Base-by-base conservation (phyloP, 352 stramenopile genomes). In the Phytophthora syringae region DNA sequence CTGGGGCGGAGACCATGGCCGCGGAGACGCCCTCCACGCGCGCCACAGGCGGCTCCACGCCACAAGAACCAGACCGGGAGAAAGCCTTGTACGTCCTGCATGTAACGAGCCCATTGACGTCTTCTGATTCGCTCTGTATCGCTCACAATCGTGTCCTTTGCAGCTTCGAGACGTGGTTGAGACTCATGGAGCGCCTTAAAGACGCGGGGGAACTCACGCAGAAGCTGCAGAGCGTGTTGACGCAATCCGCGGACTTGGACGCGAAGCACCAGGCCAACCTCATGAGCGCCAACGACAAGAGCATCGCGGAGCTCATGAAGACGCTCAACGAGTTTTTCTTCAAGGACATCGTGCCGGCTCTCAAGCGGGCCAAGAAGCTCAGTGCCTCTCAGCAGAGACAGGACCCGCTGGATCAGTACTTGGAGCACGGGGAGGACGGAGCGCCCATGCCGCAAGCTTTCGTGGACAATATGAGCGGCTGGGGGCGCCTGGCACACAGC, bases 381-480 rank as follows among this genome's bases (percentile, higher is more conserved):
- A 47, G 2, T 9, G 18, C n/a, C 2, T 20, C n/a, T 1, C 21
- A 64, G n/a, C 39, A 22, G 32, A 16, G 20, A 5, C 21, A 67
- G 18, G 56, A 83, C 64, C 51, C 62, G 6, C 16, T 84, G 21
- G 70, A 81, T 40, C 47, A 42, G 10, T 84, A 84, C 36, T 51
- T 81, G 52, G 43, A 67, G 37, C 51, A 56, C 21, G 64, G 70
- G 32, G 70, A 74, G 9, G 52, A 70, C 0, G 59, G 40, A 2
- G 24, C 11, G 7, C n/a, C 52, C 16, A 64, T 79, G 36, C 39
- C 75, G 9, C 62, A 70, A 39, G 42, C 22, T 20, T 81, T 84
- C 45, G 66, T 80, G 40, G 68, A 81, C 36, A 30, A 72, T 21
- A 72, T 84, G 51, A 69, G 65, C 27, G 72, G 70, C 5, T 84